Evolutionary conservation across 192 early-diverging fungal species (phyloP).

Genomic region (Phycomyces blakesleeanus): DNA sequence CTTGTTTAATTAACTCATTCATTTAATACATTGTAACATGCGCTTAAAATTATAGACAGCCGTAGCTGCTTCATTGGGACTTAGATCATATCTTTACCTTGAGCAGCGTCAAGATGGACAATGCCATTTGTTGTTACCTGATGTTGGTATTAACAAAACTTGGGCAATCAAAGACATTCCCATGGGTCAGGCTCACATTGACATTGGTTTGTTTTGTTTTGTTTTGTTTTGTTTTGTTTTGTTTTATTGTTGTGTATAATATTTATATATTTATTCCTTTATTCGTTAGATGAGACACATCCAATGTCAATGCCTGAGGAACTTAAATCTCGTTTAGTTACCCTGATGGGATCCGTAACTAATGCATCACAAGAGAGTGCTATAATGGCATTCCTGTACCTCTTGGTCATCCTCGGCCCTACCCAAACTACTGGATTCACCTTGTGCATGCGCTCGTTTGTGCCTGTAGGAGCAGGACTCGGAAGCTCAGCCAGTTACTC

Average conservation of each 20-base stretch:
- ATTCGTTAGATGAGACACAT: constrained; percentile 24
- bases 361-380: constrained; percentile 44
- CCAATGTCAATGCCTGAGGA: constrained; percentile 37
- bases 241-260: neutral
- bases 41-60: constrained; percentile 62
- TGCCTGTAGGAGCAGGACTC: constrained; percentile 92
- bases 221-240: neutral
- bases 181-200: constrained; percentile 4
- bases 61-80: constrained; percentile 74
- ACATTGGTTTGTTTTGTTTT: too few species aligned
- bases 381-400: constrained; percentile 64
- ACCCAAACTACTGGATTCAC: constrained; percentile 41
- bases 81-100: constrained; percentile 69
- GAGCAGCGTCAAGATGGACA: constrained; percentile 45
- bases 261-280: neutral
- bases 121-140: constrained; percentile 57
- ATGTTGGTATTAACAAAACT: constrained; percentile 49
- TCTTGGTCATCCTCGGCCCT: constrained; percentile 32
- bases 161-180: constrained; percentile 35
- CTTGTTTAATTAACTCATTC: neutral
- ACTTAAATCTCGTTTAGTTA: constrained; percentile 22
- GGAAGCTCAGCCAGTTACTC: constrained; percentile 94
- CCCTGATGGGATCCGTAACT: constrained; percentile 30
- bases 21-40: constrained; percentile 29
- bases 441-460: constrained; percentile 62